Base-by-base conservation (phyloP, 192 early-diverging fungal species). In the Coemansia reversa region DNA sequence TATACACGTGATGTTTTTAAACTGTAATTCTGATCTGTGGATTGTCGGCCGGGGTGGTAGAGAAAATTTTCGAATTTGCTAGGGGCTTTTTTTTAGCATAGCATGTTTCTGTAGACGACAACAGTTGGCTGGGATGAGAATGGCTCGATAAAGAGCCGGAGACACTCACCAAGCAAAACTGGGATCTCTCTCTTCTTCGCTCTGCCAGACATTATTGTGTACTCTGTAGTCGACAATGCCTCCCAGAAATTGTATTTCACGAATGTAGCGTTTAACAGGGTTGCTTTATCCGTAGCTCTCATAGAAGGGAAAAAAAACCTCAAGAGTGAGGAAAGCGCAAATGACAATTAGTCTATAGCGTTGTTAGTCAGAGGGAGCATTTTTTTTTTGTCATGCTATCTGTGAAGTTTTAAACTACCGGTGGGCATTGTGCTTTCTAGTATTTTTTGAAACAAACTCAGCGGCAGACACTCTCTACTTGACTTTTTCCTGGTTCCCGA, bases 241-340 rank as follows among this genome's bases (percentile, higher is more conserved):
- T 70, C 68, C 68, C 69, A 80, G 69, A 60, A 80, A 70, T 60
- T 80, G 73, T 75, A 75, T 75, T 75, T 63, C 64, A 19, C 53
- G 58, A 65, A 28, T 54, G 62, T 67, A 63, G 58, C 22, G 25
- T 12, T 33, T 39, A 11, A 9, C n/a, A n/a, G 35, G 9, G 35
- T 2, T 39, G 35, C 35, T 39, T 9, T n/a, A 11, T 11, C 35
- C 12, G 35, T 39, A 9, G 35, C 35, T 39, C 35, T 39, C 35
- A 32, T 32, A 32, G 30, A 11, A 39, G 57, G 45, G 57, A 39
- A 58, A 30, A 16, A 30, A n/a, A n/a, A n/a, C n/a, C n/a, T 11
- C 35, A 39, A 39, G 35, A 39, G 35, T 11, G 35, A 39, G 35
- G 35, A 39, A 11, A 9, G 35, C 35, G 12, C 12, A 11, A 2